phyloP scores from a whole-genome alignment of 2,329 filamentous ascomycete genomes.

The Hypoxylon sp. region DNA sequence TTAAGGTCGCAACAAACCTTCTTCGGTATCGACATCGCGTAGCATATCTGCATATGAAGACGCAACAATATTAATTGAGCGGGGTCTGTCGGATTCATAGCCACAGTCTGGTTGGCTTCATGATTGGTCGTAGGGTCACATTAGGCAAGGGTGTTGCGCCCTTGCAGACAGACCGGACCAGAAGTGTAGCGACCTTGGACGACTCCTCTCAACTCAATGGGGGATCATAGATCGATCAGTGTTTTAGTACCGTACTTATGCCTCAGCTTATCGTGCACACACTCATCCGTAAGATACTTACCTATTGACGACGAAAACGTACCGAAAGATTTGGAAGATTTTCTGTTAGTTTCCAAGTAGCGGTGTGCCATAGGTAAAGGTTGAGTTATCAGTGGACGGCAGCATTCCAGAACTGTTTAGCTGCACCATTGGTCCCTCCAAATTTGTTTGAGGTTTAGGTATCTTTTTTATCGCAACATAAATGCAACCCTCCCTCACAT shows the following conservation, averaged over 20 bases:
- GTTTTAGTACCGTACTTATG: no score
- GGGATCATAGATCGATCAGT: not conserved
- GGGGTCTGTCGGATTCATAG: conserved; percentile 7
- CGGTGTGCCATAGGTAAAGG: not conserved
- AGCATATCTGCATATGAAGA: no score
- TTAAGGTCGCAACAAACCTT: conserved; percentile 4
- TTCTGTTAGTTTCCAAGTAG: not conserved
- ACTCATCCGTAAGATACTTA: not conserved
- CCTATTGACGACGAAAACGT: not conserved
- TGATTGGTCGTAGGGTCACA: conserved; percentile 5
- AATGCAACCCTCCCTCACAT: conserved; percentile 2
- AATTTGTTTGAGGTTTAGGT: not conserved
- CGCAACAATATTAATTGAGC: no score
- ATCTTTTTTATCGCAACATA: conserved; percentile 4
- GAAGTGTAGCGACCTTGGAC: conserved; percentile 7
- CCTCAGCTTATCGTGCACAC: not conserved
- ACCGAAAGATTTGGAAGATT: not conserved
- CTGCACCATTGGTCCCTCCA: not conserved
- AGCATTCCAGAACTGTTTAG: not conserved
- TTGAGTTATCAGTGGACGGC: not conserved
- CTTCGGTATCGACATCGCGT: no score
- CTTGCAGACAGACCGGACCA: conserved; percentile 14
- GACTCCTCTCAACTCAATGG: not conserved
- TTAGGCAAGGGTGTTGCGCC: conserved; percentile 19
- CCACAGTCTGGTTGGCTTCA: conserved; percentile 7